Base-by-base conservation (phyloP, 2,329 filamentous ascomycete species). In the Shiraia sp. region DNA sequence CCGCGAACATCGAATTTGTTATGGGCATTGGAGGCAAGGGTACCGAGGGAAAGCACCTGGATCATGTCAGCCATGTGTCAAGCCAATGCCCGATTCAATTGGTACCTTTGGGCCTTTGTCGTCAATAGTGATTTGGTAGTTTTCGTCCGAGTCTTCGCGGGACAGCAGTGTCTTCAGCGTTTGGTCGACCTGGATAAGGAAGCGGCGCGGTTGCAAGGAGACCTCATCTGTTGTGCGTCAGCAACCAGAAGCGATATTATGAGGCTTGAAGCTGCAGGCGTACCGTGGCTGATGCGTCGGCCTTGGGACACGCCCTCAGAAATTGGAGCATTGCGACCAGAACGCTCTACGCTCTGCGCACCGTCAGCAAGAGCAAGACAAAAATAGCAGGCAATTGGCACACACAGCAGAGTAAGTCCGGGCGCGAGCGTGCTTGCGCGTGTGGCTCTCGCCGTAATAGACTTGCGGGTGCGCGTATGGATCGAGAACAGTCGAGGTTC, bases 51-150 rank as follows among this genome's bases (percentile, higher is more conserved):
- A 40, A 96, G 79, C 32, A 90, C 86, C 86, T 88, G 32, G 25
- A 14, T 23, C 10, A 10, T 35, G 52, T 73, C 47, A 72, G 62
- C 48, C 16, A 15, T 13, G 3, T 22, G 19, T 9, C 8, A 10
- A 12, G 27, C 17, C n/a, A 30, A 12, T 30, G 23, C 30, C 32
- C 31, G 23, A 40, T 37, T 32, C 9, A n/a, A 15, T 17, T 31
- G 63, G 51, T 68, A 87, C 88, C 79, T 97, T 99, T 35, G 93
- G 92, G 0, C 93, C 93, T 51, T 82, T 81, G 72, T 99, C 93
- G 65, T 97, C 93, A 59, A 97, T 95, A 22, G 93, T 99, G 68
- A 99, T 99, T 70, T 97, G 91, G 78, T 90, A 88, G 70, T 99
- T 96, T 42, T 82, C 78, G 71, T 99, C 91, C 22, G 91, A 95